Percentiles rank a stretch among this genome's conserved stretches.
phyloP scores from a whole-genome alignment of 495 filamentous ascomycete species.

The Penicillium salamii region DNA sequence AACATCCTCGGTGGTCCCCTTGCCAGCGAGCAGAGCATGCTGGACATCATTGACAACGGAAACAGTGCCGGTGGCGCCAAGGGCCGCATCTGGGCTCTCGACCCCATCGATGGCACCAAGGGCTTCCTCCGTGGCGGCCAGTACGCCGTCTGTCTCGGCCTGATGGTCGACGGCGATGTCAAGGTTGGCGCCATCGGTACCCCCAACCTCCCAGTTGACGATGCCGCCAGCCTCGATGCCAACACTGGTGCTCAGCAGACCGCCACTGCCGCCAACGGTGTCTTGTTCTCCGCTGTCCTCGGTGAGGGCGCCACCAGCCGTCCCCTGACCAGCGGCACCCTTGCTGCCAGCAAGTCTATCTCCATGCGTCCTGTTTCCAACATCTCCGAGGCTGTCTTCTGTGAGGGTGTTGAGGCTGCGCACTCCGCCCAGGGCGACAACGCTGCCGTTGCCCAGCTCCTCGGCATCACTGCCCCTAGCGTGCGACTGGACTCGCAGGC shows the following conservation, averaged over 20 bases:
- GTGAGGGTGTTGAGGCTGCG: constrained; percentile 88
- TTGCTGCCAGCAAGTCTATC: constrained; percentile 62
- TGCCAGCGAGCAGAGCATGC: constrained; percentile 68
- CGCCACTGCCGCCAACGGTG: constrained; percentile 67
- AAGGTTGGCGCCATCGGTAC: constrained; percentile 92
- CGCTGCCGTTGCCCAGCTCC: constrained; percentile 72
- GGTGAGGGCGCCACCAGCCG: constrained; percentile 75
- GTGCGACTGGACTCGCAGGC: constrained; percentile 97
- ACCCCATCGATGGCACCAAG: constrained; percentile 97
- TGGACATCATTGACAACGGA: constrained; percentile 81
- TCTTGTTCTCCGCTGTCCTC: constrained; percentile 76
- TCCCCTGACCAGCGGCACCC: constrained; percentile 58
- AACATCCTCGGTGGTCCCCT: constrained; percentile 70
- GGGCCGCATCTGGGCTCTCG: constrained; percentile 92
- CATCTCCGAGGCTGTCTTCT: constrained; percentile 79
- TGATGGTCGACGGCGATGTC: constrained; percentile 92
- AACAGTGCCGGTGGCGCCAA: constrained; percentile 72
- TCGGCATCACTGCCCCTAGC: constrained; percentile 81
- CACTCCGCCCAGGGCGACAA: constrained; percentile 89
- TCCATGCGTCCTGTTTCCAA: constrained; percentile 73
- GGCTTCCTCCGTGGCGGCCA: constrained; percentile 97
- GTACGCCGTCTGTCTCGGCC: constrained; percentile 89
- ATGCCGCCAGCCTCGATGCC: constrained; percentile 62
- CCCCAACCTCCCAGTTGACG: constrained; percentile 87
- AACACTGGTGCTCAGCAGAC: constrained; percentile 66